These are phyloP conservation scores for Irpex lacteus DNA, from an alignment of 1,284 basidiomycete genomes.

Conservation along the genomic window DNA sequence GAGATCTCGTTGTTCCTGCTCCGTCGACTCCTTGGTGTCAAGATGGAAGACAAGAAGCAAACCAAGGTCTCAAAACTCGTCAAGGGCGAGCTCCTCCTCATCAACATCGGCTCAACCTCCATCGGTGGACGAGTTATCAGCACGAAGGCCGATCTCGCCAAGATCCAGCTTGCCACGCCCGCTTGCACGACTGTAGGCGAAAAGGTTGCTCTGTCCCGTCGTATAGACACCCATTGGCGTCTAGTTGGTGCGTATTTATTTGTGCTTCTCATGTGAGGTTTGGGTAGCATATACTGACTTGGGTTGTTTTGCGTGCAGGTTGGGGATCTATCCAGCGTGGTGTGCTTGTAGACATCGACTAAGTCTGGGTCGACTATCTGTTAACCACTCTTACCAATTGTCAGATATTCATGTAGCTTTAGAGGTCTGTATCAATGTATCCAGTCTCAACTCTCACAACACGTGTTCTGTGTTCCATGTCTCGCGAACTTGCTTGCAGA, in stretches of 20 bases:
- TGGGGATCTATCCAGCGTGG: slow-evolving; percentile 61
- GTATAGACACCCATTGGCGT: slow-evolving; percentile 98
- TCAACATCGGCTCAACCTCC: slow-evolving; percentile 94
- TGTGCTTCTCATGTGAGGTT: neutral
- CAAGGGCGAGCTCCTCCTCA: slow-evolving; percentile 91
- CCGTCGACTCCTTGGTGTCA: slow-evolving; percentile 94
- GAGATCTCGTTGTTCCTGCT: slow-evolving; percentile 93
- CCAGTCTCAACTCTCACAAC: slow-evolving; percentile 9
- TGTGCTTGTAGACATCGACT: slow-evolving; percentile 53
- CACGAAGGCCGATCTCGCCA: slow-evolving; percentile 91
- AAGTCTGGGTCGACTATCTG: slow-evolving; percentile 4
- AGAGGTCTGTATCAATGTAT: slow-evolving; percentile 19
- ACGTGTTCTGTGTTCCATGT: neutral
- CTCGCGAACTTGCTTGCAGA: neutral
- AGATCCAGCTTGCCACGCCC: slow-evolving; percentile 88
- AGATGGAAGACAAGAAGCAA: slow-evolving; percentile 98
- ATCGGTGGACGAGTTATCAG: slow-evolving; percentile 90
- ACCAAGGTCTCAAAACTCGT: slow-evolving; percentile 93
- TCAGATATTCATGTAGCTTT: slow-evolving; percentile 17
- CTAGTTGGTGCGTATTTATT: slow-evolving; percentile 62
- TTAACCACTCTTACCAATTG: slow-evolving; percentile 4
- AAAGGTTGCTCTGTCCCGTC: slow-evolving; percentile 89
- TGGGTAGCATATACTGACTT: neutral
- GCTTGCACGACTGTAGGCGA: slow-evolving; percentile 94
- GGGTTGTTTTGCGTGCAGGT: slow-evolving; percentile 28